Conservation (phyloP, 148 eudicot species). For the Rhododendron mucronatum region DNA sequence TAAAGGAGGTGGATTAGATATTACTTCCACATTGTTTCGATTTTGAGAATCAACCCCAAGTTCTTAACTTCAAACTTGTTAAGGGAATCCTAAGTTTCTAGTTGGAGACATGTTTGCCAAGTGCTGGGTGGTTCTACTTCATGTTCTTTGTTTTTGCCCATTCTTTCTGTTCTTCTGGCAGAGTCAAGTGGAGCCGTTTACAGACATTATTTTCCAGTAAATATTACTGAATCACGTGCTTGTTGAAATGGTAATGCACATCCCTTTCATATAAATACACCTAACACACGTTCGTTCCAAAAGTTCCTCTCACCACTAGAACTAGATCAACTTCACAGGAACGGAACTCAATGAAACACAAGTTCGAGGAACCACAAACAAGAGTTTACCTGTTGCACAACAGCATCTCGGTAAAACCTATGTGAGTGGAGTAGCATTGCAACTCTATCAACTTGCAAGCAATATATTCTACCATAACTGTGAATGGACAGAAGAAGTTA, state of each 20-base stretch:
- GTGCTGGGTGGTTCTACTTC: background rate
- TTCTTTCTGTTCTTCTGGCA: background rate
- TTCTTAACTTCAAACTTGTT: background rate
- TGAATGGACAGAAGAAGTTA: constrained; percentile 13
- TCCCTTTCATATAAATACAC: background rate
- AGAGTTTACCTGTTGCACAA: constrained; percentile 77
- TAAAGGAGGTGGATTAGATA: background rate
- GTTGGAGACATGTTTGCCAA: background rate
- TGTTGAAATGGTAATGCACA: background rate
- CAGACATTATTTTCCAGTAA: background rate
- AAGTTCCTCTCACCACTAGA: background rate
- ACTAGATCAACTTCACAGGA: background rate
- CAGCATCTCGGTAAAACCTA: constrained; percentile 97
- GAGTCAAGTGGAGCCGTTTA: background rate
- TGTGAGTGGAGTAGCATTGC: constrained; percentile 91
- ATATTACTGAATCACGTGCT: background rate
- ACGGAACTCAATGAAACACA: background rate
- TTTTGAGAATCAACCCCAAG: background rate
- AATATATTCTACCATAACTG: constrained; percentile 98
- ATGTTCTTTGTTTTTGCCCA: no score
- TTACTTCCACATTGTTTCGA: background rate
- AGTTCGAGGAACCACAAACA: background rate
- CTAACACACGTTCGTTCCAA: background rate
- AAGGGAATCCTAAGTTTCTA: background rate
- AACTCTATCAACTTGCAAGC: constrained; percentile 91